Base-by-base conservation (phyloP, 345 rosid genomes). In the Rhodomyrtus tomentosa region DNA sequence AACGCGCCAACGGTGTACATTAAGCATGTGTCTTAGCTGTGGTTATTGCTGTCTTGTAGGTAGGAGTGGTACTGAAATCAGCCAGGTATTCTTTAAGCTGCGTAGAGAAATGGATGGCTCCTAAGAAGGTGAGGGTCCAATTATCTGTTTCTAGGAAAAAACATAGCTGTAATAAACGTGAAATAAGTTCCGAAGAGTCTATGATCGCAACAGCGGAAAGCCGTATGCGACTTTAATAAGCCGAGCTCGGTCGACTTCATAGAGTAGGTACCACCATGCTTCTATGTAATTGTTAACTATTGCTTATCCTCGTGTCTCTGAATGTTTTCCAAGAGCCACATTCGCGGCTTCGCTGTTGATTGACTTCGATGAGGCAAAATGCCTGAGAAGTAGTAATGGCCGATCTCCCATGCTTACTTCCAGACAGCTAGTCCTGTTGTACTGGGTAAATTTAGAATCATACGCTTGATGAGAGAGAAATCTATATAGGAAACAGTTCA, bases 21-120 rank as follows among this genome's bases (percentile, higher is more conserved):
- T 32, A 32, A 62, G 24, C 76, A 16, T 62, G 4, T 62, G 42
- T 16, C 76, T 16, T 32, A 62, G 24, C 76, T 3, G 76, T 32
- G 12, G 32, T 49, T 7, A 42, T n/a, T 36, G 29, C 25, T 53
- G 8, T 87, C 59, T 48, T 90, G 81, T 56, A 84, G 96, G 25
- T 94, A 82, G 99, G 99, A 84, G 45, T 91, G 55, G 86, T 94
- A 7, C 59, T 88, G n/a, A 92, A 94, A 90, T 91, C 99, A 53
- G 96, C 93, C 16, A 81, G 45, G 12, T 68, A 88, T 83, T 81
- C 92, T 74, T 85, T 96, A 84, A 90, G 88, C 87, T 86, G 81
- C 86, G 36, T 96, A 76, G 94, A 94, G 59, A 92, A 92, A 85
- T 96, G 99, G 99, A 89, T 91, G 89, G 90, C 91, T 45, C 96